These are phyloP conservation scores for Pholiota molesta DNA, from an alignment of 768 basidiomycete species.

Conservation along the genomic window DNA sequence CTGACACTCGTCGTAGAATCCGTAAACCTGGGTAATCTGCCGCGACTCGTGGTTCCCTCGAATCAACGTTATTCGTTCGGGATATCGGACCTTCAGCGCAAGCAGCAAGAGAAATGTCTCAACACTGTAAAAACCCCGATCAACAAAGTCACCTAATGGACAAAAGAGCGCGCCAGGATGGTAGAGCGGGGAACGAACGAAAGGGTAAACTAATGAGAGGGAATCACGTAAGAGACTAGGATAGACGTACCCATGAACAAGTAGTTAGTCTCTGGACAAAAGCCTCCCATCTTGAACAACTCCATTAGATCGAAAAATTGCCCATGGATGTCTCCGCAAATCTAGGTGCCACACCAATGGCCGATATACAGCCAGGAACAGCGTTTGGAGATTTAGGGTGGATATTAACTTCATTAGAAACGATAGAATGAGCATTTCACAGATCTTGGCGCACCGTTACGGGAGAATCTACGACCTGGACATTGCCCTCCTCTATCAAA, in stretches of 20 bases:
- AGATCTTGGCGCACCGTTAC: conserved; percentile 70
- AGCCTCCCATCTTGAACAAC: conserved; percentile 90
- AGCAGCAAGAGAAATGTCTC: conserved; percentile 95
- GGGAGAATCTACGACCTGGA: conserved; percentile 93
- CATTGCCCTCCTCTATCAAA: conserved; percentile 96
- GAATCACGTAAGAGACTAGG: conserved; percentile 5
- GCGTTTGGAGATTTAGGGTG: background rate
- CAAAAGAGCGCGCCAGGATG: background rate
- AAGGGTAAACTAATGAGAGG: conserved; percentile 1
- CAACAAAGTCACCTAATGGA: conserved; percentile 88
- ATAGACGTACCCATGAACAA: conserved; percentile 85
- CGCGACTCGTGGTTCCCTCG: conserved; percentile 97
- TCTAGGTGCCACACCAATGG: conserved; percentile 40
- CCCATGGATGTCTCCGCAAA: conserved; percentile 96
- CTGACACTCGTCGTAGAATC: conserved; percentile 96
- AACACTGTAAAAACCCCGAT: conserved; percentile 95
- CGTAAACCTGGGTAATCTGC: conserved; percentile 96
- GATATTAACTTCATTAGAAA: background rate
- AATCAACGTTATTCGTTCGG: conserved; percentile 95
- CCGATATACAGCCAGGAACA: background rate
- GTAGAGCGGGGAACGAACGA: conserved; percentile 10
- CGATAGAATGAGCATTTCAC: background rate
- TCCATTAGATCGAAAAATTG: conserved; percentile 98
- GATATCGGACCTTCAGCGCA: conserved; percentile 95
- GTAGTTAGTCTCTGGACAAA: conserved; percentile 92